Evolutionary conservation across 257 asterid genomes (phyloP).

Genomic region (Lycium ferocissimum): DNA sequence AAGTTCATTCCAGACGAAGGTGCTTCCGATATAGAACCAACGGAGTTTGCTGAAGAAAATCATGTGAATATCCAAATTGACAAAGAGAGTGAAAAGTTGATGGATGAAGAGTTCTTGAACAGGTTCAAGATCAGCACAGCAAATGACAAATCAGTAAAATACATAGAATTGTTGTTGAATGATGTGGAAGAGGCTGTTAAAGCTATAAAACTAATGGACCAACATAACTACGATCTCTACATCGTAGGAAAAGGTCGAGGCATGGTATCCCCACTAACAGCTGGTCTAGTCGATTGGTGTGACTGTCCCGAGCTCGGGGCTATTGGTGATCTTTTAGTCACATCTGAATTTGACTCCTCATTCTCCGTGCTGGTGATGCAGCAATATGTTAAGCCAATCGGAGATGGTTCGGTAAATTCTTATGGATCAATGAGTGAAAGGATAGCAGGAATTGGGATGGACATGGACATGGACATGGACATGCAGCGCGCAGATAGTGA

Average conservation of each 20-base stretch:
- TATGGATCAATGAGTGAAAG: conserved; percentile 41
- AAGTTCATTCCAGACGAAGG: conserved; percentile 66
- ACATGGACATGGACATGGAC: conserved; percentile 45
- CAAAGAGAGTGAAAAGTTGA: conserved; percentile 50
- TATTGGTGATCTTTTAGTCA: conserved; percentile 82
- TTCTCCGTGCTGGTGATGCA: conserved; percentile 84
- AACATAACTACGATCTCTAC: conserved; percentile 63
- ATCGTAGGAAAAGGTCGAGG: conserved; percentile 90
- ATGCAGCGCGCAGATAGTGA: conserved; percentile 48
- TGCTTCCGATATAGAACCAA: conserved; percentile 24
- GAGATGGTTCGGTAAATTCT: conserved; percentile 50
- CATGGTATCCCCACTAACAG: conserved; percentile 59
- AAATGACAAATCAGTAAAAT: conserved; percentile 45
- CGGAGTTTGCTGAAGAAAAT: conserved; percentile 38
- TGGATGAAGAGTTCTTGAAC: conserved; percentile 69
- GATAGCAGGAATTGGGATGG: conserved; percentile 40
- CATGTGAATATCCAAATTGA: conserved; percentile 54
- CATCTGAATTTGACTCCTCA: conserved; percentile 73
- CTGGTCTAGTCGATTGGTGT: conserved; percentile 90
- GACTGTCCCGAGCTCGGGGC: conserved; percentile 97
- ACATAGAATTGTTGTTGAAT: conserved; percentile 56
- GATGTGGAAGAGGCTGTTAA: conserved; percentile 80
- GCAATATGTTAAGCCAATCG: conserved; percentile 49
- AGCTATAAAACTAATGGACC: conserved; percentile 80
- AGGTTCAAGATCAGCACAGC: conserved; percentile 59